These are phyloP conservation scores for Endoconidiophora laricicola DNA, from an alignment of 2,329 filamentous ascomycete species.

Conservation along the genomic window DNA sequence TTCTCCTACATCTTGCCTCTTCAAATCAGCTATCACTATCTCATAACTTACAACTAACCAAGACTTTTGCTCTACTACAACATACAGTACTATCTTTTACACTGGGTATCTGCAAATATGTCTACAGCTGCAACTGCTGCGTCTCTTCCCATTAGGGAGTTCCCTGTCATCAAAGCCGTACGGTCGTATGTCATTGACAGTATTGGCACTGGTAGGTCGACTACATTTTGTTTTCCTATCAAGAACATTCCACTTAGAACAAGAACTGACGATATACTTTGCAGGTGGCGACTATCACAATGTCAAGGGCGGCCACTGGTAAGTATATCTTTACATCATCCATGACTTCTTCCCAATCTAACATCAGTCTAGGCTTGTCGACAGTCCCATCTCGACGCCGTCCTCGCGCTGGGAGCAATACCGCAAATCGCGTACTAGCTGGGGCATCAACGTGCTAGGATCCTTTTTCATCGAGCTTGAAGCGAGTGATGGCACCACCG, in stretches of 20 bases:
- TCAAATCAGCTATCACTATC: too few relatives aligned
- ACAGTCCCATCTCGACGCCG: conserved; percentile 80
- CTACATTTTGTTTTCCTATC: conserved; percentile 17
- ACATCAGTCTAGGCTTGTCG: conserved; percentile 54
- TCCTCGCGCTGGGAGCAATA: conserved; percentile 85
- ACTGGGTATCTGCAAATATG: neutral
- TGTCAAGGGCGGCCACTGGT: conserved; percentile 59
- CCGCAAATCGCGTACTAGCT: conserved; percentile 71
- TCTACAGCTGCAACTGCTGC: neutral
- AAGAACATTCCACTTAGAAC: neutral
- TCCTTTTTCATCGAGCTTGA: conserved; percentile 87
- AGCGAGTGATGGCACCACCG: conserved; percentile 76
- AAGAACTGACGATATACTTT: conserved; percentile 16
- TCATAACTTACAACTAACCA: too few relatives aligned
- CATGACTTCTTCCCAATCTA: neutral
- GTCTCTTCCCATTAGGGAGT: conserved; percentile 19
- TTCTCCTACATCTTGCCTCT: too few relatives aligned
- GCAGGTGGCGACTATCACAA: conserved; percentile 79
- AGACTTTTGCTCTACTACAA: too few relatives aligned
- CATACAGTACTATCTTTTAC: too few relatives aligned
- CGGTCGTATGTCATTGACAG: conserved; percentile 57
- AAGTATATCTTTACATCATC: conserved; percentile 15
- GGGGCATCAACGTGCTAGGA: conserved; percentile 89
- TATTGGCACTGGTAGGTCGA: conserved; percentile 30
- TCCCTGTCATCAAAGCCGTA: conserved; percentile 61